phyloP scores from a whole-genome alignment of 495 filamentous ascomycete species.

The Hypoxylon subgilvum region DNA sequence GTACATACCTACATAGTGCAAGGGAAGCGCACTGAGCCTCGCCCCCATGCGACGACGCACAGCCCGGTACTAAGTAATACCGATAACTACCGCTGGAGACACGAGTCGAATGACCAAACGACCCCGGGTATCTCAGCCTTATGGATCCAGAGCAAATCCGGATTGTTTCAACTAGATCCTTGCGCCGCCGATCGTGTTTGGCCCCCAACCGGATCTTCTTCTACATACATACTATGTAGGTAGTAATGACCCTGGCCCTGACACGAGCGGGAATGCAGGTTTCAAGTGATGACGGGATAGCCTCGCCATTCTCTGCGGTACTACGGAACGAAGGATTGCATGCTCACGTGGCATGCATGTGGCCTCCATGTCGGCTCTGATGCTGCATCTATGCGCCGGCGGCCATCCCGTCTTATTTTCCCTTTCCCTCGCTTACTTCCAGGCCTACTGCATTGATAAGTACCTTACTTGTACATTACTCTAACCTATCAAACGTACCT shows the following conservation, averaged over 20 bases:
- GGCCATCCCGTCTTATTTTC: too few relatives aligned
- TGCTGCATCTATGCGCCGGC: slow-evolving; percentile 16
- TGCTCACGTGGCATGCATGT: slow-evolving; percentile 26
- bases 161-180: slow-evolving; percentile 4
- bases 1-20: too few relatives aligned
- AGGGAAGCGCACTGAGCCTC: background rate
- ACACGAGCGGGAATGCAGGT: background rate
- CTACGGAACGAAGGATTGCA: background rate
- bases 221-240: too few relatives aligned
- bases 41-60: slow-evolving; percentile 5
- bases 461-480: background rate
- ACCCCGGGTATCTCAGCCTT: background rate
- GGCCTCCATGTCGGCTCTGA: background rate
- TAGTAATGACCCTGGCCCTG: too few relatives aligned
- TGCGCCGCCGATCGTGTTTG: background rate
- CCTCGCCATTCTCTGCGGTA: background rate
- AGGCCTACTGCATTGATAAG: too few relatives aligned
- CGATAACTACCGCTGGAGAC: background rate
- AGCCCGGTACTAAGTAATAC: too few relatives aligned
- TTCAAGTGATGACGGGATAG: slow-evolving; percentile 7
- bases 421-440: too few relatives aligned
- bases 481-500: background rate
- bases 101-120: background rate
- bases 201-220: background rate
- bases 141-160: background rate